These are phyloP conservation scores for Mycena venus DNA, from an alignment of 768 basidiomycete genomes.

Conservation along the genomic window DNA sequence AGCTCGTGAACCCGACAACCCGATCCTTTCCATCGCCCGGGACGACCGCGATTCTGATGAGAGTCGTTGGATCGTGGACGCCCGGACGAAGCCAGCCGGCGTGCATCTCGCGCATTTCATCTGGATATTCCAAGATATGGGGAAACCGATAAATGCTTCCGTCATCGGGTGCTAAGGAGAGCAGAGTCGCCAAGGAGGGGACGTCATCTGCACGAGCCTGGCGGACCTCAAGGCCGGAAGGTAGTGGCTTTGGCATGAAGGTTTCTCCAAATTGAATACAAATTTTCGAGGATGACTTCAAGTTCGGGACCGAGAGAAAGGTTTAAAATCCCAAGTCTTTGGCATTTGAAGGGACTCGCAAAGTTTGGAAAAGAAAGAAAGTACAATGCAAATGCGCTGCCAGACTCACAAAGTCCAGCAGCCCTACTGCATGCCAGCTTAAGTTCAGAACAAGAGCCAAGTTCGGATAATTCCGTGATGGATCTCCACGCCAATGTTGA, in stretches of 20 bases:
- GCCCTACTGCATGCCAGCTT: too few species aligned
- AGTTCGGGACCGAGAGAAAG: too few species aligned
- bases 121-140: not conserved
- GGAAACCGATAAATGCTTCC: slow-evolving; percentile 5
- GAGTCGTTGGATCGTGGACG: not conserved
- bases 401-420: too few species aligned
- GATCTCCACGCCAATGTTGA: too few species aligned
- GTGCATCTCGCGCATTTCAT: slow-evolving; percentile 1
- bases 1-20: not conserved
- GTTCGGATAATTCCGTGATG: too few species aligned
- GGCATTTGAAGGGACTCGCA: too few species aligned
- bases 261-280: too few species aligned
- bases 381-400: too few species aligned
- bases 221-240: not conserved
- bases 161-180: not conserved
- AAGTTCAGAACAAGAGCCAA: too few species aligned
- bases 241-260: not conserved
- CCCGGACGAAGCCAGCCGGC: slow-evolving; percentile 1
- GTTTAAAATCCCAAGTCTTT: too few species aligned
- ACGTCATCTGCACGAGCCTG: not conserved
- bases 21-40: not conserved
- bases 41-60: slow-evolving; percentile 7
- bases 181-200: not conserved
- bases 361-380: too few species aligned
- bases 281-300: too few species aligned